phyloP scores from a whole-genome alignment of 164 flowering plant genomes.

The Annona squamosa region DNA sequence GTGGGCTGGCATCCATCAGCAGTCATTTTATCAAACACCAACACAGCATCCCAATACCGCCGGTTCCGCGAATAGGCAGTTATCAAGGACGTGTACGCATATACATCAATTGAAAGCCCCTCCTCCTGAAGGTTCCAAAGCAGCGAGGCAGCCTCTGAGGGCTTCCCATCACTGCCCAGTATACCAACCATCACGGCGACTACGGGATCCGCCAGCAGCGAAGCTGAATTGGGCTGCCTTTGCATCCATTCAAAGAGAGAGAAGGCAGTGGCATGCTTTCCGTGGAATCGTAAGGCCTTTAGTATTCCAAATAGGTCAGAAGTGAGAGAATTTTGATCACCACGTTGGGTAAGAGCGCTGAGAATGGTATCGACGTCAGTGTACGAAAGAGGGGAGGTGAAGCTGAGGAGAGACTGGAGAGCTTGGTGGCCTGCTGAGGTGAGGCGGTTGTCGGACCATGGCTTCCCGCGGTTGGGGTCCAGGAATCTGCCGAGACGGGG shows the following conservation, averaged over 20 bases:
- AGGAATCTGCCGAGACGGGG: slow-evolving; percentile 45
- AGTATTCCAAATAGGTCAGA: slow-evolving; percentile 52
- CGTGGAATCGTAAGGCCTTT: slow-evolving; percentile 58
- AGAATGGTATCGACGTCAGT: slow-evolving; percentile 23
- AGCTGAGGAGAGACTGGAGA: slow-evolving; percentile 39
- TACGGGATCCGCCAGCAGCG: slow-evolving; percentile 36
- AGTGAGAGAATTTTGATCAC: slow-evolving; percentile 18
- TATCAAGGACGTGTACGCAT: slow-evolving; percentile 75
- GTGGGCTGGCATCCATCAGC: slow-evolving; percentile 77
- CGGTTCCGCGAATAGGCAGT: slow-evolving; percentile 59
- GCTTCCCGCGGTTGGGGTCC: slow-evolving; percentile 72
- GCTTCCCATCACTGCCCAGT: slow-evolving; percentile 56
- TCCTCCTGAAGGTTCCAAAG: slow-evolving; percentile 39
- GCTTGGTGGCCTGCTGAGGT: slow-evolving; percentile 47
- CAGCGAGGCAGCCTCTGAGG: slow-evolving; percentile 48
- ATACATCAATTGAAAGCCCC: slow-evolving; percentile 63
- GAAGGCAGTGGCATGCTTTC: slow-evolving; percentile 54
- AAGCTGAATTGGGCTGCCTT: slow-evolving; percentile 22
- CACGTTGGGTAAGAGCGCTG: slow-evolving; percentile 6
- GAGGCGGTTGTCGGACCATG: slow-evolving; percentile 53
- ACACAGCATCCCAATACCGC: slow-evolving; percentile 66
- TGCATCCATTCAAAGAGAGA: slow-evolving; percentile 57
- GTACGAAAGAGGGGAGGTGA: background rate
- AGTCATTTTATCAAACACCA: slow-evolving; percentile 63
- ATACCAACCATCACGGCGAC: slow-evolving; percentile 51